A percentile compares a stretch with the other conserved stretches of the same genome.
These are phyloP conservation scores for Hypericum androsaemum DNA, from an alignment of 345 rosid species.

Conservation along the genomic window DNA sequence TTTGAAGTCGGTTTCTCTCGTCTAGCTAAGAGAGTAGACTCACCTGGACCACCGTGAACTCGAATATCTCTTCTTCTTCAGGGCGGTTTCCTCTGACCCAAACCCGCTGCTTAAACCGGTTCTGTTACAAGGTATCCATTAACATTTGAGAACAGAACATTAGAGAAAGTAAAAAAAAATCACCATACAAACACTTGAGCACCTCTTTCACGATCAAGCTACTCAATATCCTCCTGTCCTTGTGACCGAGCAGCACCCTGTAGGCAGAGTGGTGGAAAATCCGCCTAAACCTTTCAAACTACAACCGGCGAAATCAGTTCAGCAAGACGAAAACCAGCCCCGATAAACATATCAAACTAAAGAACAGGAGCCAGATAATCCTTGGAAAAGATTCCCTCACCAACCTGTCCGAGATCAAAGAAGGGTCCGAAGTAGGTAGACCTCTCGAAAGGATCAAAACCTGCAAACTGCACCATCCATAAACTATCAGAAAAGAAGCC, in stretches of 20 bases:
- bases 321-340: conserved; percentile 1
- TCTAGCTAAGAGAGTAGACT: conserved; percentile 7
- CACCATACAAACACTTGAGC: conserved; percentile 6
- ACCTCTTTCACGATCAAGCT: conserved; percentile 82
- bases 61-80: conserved; percentile 80
- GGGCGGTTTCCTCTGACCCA: conserved; percentile 86
- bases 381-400: neutral
- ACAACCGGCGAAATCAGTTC: neutral
- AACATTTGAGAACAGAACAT: neutral
- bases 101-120: conserved; percentile 74
- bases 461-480: conserved; percentile 62
- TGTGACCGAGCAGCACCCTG: conserved; percentile 82
- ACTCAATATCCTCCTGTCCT: conserved; percentile 68
- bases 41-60: conserved; percentile 89
- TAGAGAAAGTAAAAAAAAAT: neutral
- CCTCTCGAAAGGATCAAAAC: conserved; percentile 93
- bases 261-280: conserved; percentile 89
- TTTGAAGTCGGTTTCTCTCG: too few relatives aligned
- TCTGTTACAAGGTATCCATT: conserved; percentile 26
- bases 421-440: conserved; percentile 88
- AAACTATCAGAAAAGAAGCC: neutral
- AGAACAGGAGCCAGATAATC: neutral
- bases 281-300: conserved; percentile 93
- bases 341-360: conserved; percentile 2
- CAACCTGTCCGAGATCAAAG: conserved; percentile 86